A percentile compares a stretch with the other conserved stretches of the same genome.
These are phyloP conservation scores for Magnusiomyces ingens DNA, from an alignment of 1,139 yeast species.

Conservation along the genomic window DNA sequence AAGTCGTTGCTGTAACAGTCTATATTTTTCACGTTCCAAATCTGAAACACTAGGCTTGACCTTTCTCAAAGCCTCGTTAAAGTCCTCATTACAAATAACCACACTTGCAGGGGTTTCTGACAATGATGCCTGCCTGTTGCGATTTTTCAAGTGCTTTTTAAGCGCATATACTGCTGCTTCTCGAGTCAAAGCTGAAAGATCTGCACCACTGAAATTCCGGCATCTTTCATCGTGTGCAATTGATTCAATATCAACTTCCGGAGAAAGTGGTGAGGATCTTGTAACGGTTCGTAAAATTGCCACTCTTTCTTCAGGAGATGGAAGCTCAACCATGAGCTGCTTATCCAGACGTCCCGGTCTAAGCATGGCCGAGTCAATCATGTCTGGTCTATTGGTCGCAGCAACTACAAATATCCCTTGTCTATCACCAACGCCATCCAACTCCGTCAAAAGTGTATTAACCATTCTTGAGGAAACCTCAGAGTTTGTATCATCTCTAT, in stretches of 20 bases:
- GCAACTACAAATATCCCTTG: slow-evolving; percentile 92
- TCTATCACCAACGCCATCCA: slow-evolving; percentile 90
- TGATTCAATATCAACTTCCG: slow-evolving; percentile 49
- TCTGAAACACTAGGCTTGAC: slow-evolving; percentile 92
- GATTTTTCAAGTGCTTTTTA: slow-evolving; percentile 49
- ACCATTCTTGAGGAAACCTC: slow-evolving; percentile 94
- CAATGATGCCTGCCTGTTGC: slow-evolving; percentile 27
- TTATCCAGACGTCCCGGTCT: slow-evolving; percentile 96
- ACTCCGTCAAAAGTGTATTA: slow-evolving; percentile 84
- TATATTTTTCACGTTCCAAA: slow-evolving; percentile 72
- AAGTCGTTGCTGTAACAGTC: slow-evolving; percentile 28
- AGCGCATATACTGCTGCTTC: slow-evolving; percentile 91
- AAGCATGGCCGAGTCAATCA: slow-evolving; percentile 97
- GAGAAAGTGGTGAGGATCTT: slow-evolving; percentile 64
- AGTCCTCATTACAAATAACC: slow-evolving; percentile 58
- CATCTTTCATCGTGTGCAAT: slow-evolving; percentile 75
- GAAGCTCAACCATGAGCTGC: slow-evolving; percentile 85
- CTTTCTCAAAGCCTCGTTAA: slow-evolving; percentile 58
- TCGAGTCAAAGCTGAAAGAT: slow-evolving; percentile 80
- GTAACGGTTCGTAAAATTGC: slow-evolving; percentile 80
- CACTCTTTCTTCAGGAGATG: slow-evolving; percentile 64
- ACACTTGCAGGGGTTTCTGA: slow-evolving; percentile 33
- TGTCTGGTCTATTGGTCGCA: slow-evolving; percentile 96
- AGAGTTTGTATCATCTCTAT: slow-evolving; percentile 75
- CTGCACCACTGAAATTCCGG: slow-evolving; percentile 92